Evolutionary conservation across 106 monocot genomes (phyloP).

Genomic region (Dioscorea dumetorum): DNA sequence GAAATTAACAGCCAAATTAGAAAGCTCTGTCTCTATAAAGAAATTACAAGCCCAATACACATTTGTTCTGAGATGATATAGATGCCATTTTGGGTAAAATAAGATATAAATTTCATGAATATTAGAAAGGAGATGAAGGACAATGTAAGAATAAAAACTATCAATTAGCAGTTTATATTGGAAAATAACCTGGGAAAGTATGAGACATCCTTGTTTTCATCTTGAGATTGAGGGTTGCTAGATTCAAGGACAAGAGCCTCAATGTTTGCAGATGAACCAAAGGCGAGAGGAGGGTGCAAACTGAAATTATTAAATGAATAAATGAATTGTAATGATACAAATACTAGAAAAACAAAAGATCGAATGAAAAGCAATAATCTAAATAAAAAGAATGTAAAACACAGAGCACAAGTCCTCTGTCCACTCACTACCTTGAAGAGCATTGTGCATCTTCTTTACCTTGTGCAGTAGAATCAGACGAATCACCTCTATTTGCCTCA

Average conservation of each 20-base stretch:
- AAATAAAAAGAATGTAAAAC: background rate
- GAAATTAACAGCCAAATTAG: no score
- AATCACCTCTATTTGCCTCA: slow-evolving; percentile 34
- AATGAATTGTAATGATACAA: no score
- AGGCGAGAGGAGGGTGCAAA: slow-evolving; percentile 58
- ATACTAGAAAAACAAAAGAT: no score
- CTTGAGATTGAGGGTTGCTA: slow-evolving; percentile 25
- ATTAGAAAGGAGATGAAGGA: no score
- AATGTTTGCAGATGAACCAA: slow-evolving; percentile 71
- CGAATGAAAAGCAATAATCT: background rate
- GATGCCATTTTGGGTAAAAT: no score
- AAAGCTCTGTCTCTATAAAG: no score
- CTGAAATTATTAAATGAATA: slow-evolving; percentile 28
- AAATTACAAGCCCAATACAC: no score
- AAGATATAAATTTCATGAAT: no score
- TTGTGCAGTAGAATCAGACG: slow-evolving; percentile 10
- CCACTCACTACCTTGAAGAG: slow-evolving; percentile 26
- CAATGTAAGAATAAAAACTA: no score
- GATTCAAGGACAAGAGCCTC: slow-evolving; percentile 60
- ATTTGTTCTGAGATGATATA: no score
- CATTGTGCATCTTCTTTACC: slow-evolving; percentile 28
- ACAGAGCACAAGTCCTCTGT: slow-evolving; percentile 10
- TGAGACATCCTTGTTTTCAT: slow-evolving; percentile 26
- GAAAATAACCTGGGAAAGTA: background rate
- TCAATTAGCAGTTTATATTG: no score